Conservation (phyloP, 139 green algal species). For the Edaphochlamys debaryana region DNA sequence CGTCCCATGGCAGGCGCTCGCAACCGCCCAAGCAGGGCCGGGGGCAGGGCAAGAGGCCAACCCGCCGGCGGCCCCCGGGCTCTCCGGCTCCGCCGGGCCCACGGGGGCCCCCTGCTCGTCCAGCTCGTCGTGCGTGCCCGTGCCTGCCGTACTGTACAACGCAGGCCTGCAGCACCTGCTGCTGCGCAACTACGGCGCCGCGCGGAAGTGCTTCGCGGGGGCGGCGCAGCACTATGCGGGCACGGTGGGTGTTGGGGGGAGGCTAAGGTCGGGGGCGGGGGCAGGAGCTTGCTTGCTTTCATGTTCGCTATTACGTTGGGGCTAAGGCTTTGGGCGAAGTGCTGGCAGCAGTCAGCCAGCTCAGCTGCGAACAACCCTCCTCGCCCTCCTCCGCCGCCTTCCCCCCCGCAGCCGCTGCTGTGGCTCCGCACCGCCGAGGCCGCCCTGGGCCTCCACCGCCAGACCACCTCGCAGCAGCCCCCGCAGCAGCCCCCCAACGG, state of each 20-base stretch:
- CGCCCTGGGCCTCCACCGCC: slow-evolving; percentile 30
- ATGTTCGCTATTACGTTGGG: no score
- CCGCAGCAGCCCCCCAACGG: no score
- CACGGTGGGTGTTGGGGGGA: background rate
- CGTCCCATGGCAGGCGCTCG: background rate
- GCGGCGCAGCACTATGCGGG: slow-evolving; percentile 38
- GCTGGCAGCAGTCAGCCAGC: no score
- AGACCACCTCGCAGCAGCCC: background rate
- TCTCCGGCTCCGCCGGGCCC: background rate
- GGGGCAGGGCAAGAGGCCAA: background rate
- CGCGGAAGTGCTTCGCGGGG: slow-evolving; percentile 38
- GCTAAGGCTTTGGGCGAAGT: background rate
- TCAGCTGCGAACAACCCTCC: no score
- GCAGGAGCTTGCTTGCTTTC: no score
- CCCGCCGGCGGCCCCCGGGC: background rate
- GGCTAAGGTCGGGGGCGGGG: background rate
- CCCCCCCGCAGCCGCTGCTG: slow-evolving; percentile 25
- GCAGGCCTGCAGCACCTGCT: slow-evolving; percentile 59
- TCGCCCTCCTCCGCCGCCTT: no score
- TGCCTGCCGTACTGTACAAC: slow-evolving; percentile 50
- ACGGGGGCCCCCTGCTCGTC: no score
- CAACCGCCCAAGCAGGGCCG: no score
- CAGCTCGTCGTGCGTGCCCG: no score
- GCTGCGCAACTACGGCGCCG: slow-evolving; percentile 40
- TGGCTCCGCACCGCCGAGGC: slow-evolving; percentile 53